A percentile compares a stretch with the other conserved stretches of the same genome.
Evolutionary conservation across 106 monocot species (phyloP).

Genomic region (Phalaenopsis aphrodite): DNA sequence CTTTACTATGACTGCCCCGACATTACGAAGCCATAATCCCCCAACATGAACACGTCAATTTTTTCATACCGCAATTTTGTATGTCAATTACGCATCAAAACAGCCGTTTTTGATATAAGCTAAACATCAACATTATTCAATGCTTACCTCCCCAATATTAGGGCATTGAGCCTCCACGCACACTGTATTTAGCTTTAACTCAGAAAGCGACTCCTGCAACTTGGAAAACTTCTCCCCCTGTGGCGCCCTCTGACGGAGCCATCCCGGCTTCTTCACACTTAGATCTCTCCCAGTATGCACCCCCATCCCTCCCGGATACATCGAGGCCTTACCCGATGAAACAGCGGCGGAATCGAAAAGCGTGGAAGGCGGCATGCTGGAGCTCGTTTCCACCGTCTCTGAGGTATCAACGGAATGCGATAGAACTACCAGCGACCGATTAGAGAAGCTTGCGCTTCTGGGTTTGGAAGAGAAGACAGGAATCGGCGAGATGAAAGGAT

Average conservation of each 20-base stretch:
- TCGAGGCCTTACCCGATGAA: constrained; percentile 10
- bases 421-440: constrained; percentile 11
- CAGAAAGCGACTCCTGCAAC: constrained; percentile 59
- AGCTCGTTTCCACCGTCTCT: not conserved
- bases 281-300: constrained; percentile 59
- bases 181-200: constrained; percentile 88
- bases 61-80: too few species aligned
- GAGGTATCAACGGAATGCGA: constrained; percentile 17
- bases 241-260: constrained; percentile 90
- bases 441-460: not conserved
- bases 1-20: too few species aligned
- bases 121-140: not conserved
- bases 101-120: not conserved
- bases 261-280: constrained; percentile 32
- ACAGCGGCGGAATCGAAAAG: constrained; percentile 21
- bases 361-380: constrained; percentile 10
- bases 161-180: constrained; percentile 97
- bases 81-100: not conserved
- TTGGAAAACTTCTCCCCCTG: constrained; percentile 75
- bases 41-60: too few species aligned
- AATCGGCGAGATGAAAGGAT: constrained; percentile 16
- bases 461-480: constrained; percentile 9
- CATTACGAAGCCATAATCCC: too few species aligned
- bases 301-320: constrained; percentile 63
- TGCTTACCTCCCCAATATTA: constrained; percentile 84